Evolutionary conservation across 306 rosid genomes (phyloP), one percentile per base, ranked within the genome.

Genomic region (Coriaria nepalensis): DNA sequence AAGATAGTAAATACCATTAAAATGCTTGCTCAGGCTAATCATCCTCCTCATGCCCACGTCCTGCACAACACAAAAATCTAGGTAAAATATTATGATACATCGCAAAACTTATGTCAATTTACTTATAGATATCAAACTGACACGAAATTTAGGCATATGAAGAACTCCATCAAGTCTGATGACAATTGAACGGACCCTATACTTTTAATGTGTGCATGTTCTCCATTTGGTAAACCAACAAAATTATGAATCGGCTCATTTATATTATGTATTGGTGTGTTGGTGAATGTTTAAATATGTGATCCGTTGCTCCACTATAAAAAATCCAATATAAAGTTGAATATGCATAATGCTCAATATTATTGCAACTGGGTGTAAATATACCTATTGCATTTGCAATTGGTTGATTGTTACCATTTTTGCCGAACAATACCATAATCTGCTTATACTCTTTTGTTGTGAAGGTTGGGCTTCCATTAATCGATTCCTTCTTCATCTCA

Each of bases 11-110:
- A 56, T 13, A 6, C 43, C 51, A n/a, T 56, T 44, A 56, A 7
- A 15, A 4, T 57, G 14, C 45, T 56, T 56, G 52, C 53, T 46
- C 40, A 52, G 35, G 33, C 59, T 37, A 44, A 61, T 61, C 47
- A 5, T 46, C 45, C 14, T 52, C 34, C n/a, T n/a, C n/a, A n/a
- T n/a, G n/a, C n/a, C n/a, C n/a, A n/a, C n/a, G n/a, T n/a, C n/a
- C n/a, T n/a, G n/a, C n/a, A n/a, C n/a, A n/a, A n/a, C n/a, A n/a
- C n/a, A n/a, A n/a, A n/a, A n/a, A n/a, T n/a, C n/a, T n/a, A n/a
- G n/a, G n/a, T n/a, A n/a, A n/a, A n/a, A n/a, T n/a, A n/a, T n/a
- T n/a, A n/a, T n/a, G n/a, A n/a, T n/a, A n/a, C n/a, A n/a, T n/a
- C n/a, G n/a, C n/a, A n/a, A n/a, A n/a, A n/a, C n/a, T n/a, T n/a